phyloP scores from a whole-genome alignment of 257 asterid genomes.

The Anisodus acutangulus region DNA sequence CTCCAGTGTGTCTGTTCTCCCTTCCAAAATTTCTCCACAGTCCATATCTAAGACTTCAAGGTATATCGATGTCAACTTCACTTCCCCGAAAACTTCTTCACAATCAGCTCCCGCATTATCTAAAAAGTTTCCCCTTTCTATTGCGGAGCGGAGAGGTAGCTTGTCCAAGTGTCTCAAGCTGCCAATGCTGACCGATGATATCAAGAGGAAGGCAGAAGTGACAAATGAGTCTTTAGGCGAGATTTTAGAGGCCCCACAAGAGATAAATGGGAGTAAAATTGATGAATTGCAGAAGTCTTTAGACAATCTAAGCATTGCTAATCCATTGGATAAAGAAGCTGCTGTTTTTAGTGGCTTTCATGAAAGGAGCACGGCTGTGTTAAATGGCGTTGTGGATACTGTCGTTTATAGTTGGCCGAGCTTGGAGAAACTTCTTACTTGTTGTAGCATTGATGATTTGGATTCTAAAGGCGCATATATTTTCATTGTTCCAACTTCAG shows the following conservation, averaged over 20 bases:
- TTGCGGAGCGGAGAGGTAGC: slow-evolving; percentile 56
- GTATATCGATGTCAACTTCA: slow-evolving; percentile 58
- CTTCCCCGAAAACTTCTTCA: slow-evolving; percentile 42
- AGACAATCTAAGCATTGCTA: slow-evolving; percentile 27
- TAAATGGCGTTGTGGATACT: slow-evolving; percentile 33
- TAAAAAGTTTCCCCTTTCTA: slow-evolving; percentile 46
- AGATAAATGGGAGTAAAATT: slow-evolving; percentile 33
- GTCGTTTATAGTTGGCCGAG: slow-evolving; percentile 50
- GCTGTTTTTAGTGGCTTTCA: slow-evolving; percentile 26
- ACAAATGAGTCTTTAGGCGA: slow-evolving; percentile 32
- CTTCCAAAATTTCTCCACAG: slow-evolving; percentile 52
- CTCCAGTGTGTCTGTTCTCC: slow-evolving; percentile 38
- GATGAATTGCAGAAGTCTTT: slow-evolving; percentile 32
- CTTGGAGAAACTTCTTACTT: slow-evolving; percentile 44
- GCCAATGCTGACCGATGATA: slow-evolving; percentile 40
- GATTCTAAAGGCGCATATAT: slow-evolving; percentile 49
- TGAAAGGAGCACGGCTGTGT: slow-evolving; percentile 24
- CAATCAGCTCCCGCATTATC: slow-evolving; percentile 37
- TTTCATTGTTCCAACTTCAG: slow-evolving; percentile 37
- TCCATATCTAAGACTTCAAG: slow-evolving; percentile 52
- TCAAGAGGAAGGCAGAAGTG: slow-evolving; percentile 31
- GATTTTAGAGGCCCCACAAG: slow-evolving; percentile 30
- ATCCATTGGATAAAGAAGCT: slow-evolving; percentile 33
- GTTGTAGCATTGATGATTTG: slow-evolving; percentile 39
- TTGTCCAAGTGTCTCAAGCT: slow-evolving; percentile 46